Conservation (phyloP, 1,139 yeast species). For the Barnettozyma hawaiiensis region DNA sequence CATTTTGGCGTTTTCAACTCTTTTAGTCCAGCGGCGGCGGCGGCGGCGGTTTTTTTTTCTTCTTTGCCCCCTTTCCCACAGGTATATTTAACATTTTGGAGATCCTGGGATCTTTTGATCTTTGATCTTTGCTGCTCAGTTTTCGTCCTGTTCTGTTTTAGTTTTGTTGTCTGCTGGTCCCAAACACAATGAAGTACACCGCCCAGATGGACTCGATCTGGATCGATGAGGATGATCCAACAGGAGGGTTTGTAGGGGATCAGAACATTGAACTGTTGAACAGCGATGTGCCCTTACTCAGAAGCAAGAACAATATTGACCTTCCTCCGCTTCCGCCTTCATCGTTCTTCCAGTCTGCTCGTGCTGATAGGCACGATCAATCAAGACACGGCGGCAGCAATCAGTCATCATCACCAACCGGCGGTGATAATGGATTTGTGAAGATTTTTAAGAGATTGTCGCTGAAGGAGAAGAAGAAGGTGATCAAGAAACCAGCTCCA, state of each 20-base stretch:
- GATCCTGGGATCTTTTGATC: neutral
- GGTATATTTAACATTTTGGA: neutral
- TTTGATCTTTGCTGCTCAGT: no score
- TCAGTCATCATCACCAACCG: slow-evolving; percentile 7
- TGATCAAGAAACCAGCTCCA: slow-evolving; percentile 4
- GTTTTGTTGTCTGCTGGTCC: neutral
- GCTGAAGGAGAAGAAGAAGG: slow-evolving; percentile 4
- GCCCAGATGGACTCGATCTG: slow-evolving; percentile 34
- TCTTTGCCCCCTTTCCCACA: no score
- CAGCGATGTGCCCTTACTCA: slow-evolving; percentile 28
- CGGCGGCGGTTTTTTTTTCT: no score
- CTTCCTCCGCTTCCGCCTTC: slow-evolving; percentile 31
- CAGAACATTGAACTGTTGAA: slow-evolving; percentile 29
- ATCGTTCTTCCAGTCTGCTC: slow-evolving; percentile 20
- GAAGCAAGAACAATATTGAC: slow-evolving; percentile 28
- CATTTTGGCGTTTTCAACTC: no score
- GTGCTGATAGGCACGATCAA: slow-evolving; percentile 7
- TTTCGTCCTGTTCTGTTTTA: no score
- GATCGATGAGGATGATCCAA: slow-evolving; percentile 29
- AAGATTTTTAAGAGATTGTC: slow-evolving; percentile 26
- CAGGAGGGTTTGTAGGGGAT: slow-evolving; percentile 15
- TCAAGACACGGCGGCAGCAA: no score
- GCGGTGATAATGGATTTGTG: slow-evolving; percentile 19
- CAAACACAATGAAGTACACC: neutral
- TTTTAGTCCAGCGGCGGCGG: no score